These are phyloP conservation scores for Mycena polygramma DNA, from an alignment of 768 basidiomycete species.

Conservation along the genomic window DNA sequence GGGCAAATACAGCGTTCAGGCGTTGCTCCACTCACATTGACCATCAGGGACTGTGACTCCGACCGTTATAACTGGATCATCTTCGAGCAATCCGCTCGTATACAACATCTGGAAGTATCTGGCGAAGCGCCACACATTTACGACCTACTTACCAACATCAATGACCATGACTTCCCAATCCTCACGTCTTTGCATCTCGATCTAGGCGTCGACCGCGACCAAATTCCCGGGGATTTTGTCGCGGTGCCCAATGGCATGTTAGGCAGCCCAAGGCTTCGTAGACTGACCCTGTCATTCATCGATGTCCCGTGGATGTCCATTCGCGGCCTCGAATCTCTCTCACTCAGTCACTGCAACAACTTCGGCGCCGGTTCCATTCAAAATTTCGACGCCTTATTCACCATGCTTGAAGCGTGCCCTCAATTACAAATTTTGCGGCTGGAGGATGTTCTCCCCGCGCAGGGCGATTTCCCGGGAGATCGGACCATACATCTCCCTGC, in stretches of 20 bases:
- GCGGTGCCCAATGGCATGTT: not conserved
- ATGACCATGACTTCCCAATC: not conserved
- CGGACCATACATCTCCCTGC: not conserved
- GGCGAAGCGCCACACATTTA: not conserved
- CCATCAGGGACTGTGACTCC: not conserved
- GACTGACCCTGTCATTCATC: not conserved
- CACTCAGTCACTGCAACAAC: not conserved
- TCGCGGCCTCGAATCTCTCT: not conserved
- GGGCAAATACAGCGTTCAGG: not conserved
- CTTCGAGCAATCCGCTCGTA: not conserved
- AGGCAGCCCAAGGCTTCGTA: not conserved
- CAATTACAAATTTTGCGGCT: not conserved
- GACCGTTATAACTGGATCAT: not conserved
- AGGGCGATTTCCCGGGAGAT: not conserved
- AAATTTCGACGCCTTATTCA: not conserved
- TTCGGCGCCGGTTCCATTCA: not conserved
- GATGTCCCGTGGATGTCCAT: not conserved
- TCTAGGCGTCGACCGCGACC: not conserved
- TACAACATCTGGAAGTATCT: not conserved
- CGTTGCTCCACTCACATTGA: not conserved
- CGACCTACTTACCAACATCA: not conserved
- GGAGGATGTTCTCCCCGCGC: not conserved
- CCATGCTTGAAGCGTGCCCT: not conserved
- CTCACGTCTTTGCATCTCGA: not conserved
- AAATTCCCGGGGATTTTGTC: not conserved